These are phyloP conservation scores for Nakaseomyces sp. DNA, from an alignment of 1,139 yeast species.

Conservation along the genomic window DNA sequence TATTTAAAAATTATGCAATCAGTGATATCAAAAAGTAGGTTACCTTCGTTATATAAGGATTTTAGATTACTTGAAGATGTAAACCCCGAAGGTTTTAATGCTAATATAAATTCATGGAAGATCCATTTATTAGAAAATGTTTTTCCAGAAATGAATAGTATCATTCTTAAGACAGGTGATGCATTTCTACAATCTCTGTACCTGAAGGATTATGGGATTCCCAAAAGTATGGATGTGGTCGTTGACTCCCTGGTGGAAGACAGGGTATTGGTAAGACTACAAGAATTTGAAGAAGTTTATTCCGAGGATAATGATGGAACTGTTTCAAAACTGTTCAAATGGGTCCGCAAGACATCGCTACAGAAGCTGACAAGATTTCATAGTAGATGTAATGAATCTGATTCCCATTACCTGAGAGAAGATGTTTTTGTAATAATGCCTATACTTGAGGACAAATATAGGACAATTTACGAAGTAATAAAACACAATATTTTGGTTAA, in stretches of 20 bases:
- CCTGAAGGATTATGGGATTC: constrained; percentile 30
- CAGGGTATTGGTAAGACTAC: constrained; percentile 26
- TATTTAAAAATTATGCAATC: not conserved
- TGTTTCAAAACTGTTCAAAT: not conserved
- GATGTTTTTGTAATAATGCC: constrained; percentile 14
- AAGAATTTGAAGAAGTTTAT: constrained; percentile 17
- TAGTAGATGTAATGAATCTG: not conserved
- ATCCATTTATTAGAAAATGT: constrained; percentile 20
- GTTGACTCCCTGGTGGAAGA: constrained; percentile 30
- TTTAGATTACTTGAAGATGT: constrained; percentile 42
- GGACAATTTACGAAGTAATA: constrained; percentile 11
- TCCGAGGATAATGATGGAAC: not conserved
- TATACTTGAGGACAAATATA: constrained; percentile 12
- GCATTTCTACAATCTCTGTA: constrained; percentile 26
- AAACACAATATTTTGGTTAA: constrained; percentile 12
- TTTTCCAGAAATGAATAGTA: constrained; percentile 18
- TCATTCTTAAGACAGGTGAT: constrained; percentile 26
- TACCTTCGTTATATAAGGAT: constrained; percentile 55
- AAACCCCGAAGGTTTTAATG: constrained; percentile 63
- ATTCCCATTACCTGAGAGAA: constrained; percentile 18
- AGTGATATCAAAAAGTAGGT: constrained; percentile 37
- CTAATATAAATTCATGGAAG: constrained; percentile 57
- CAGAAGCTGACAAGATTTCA: not conserved
- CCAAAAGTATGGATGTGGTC: constrained; percentile 33
- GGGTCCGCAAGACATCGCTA: not conserved